phyloP scores from a whole-genome alignment of 2,329 filamentous ascomycete species.

The Aspergillus calidoustus region DNA sequence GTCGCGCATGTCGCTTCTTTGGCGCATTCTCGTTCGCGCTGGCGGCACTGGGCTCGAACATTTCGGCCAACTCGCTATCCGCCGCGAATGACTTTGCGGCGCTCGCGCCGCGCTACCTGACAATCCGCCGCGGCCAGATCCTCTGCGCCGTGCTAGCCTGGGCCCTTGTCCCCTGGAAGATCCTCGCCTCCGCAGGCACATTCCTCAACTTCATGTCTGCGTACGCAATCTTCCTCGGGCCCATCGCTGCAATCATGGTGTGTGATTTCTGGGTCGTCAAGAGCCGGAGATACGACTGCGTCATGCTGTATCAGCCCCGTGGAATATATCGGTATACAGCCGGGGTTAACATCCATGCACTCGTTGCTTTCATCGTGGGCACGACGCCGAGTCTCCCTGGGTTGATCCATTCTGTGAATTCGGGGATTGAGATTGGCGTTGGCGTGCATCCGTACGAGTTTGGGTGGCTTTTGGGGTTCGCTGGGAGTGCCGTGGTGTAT shows the following conservation, averaged over 20 bases:
- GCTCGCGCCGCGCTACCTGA: conserved; percentile 58
- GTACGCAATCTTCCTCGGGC: conserved; percentile 67
- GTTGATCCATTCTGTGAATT: conserved; percentile 51
- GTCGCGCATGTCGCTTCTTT: conserved; percentile 52
- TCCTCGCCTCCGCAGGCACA: conserved; percentile 60
- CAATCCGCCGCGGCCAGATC: conserved; percentile 61
- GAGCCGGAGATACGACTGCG: conserved; percentile 52
- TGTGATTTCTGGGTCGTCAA: conserved; percentile 66
- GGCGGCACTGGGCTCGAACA: conserved; percentile 60
- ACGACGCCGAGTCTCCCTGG: conserved; percentile 63
- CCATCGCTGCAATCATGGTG: conserved; percentile 65
- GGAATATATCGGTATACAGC: conserved; percentile 56
- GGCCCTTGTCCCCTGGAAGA: conserved; percentile 69
- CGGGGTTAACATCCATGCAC: conserved; percentile 62
- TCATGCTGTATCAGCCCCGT: conserved; percentile 56
- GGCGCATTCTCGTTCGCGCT: conserved; percentile 59
- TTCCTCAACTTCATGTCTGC: conserved; percentile 70
- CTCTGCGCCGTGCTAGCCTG: conserved; percentile 61
- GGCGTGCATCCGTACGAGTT: conserved; percentile 65
- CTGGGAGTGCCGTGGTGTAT: conserved; percentile 62
- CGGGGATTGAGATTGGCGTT: conserved; percentile 36
- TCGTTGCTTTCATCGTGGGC: conserved; percentile 60
- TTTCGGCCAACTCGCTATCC: conserved; percentile 57
- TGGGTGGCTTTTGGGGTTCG: conserved; percentile 69
- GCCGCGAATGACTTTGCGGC: conserved; percentile 61